Evolutionary conservation across 495 filamentous ascomycete genomes (phyloP), one percentile per base, ranked within the genome.

Genomic region (Hypoxylon intermedium): DNA sequence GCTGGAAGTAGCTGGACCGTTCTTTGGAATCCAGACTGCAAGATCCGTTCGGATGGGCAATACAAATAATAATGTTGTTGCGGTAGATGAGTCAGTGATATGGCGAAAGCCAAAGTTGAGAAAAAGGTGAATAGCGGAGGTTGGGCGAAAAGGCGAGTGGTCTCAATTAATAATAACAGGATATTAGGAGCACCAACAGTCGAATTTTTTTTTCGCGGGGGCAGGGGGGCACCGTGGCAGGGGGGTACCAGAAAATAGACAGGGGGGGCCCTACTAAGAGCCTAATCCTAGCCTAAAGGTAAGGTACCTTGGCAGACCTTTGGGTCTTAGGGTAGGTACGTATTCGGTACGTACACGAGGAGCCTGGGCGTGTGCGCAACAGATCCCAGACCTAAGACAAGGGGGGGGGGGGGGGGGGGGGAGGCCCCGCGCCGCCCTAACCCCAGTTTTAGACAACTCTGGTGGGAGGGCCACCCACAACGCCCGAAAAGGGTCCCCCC

Each of bases 81-180:
- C 52, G 53, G 44, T 64, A 40, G 50, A 65, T 71, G 68, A 67
- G 66, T 67, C 66, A 65, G 19, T 68, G 48, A 49, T 26, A 71
- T 67, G 67, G 69, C 67, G 28, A 54, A 64, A 60, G 68, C 67
- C 70, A 72, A 71, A 67, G 48, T 70, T 55, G 55, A 58, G 65
- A 66, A 36, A 60, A 53, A 40, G 53, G 24, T 53, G 45, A 53
- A 38, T 21, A 24, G 38, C 44, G 31, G 31, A 56, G 60, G 69
- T 72, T 65, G 67, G 67, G 67, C 51, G 34, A 37, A 37, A 37
- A 65, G 49, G 63, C 53, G 63, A 52, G 42, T 16, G 62, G 53
- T 44, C 53, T 55, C 53, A 49, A 65, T 68, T 68, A 69, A 67
- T 69, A 65, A 64, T 51, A 58, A 58, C 57, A 64, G 49, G 40